phyloP scores from a whole-genome alignment of 768 basidiomycete species.

The Collybia sordida region DNA sequence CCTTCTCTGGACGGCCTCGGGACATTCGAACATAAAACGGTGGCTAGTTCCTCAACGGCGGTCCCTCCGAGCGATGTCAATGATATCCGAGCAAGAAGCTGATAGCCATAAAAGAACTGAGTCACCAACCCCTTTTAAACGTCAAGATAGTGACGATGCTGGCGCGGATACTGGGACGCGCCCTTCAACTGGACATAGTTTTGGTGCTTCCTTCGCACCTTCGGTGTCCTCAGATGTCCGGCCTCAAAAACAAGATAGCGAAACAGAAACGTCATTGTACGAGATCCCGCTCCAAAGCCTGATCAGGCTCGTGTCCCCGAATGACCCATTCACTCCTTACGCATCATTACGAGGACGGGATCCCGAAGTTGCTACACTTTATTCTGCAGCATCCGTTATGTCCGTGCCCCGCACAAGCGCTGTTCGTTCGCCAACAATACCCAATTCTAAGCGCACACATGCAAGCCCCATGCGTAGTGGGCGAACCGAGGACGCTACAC shows the following conservation, averaged over 20 bases:
- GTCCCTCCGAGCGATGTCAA: slow-evolving; percentile 29
- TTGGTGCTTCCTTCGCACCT: slow-evolving; percentile 27
- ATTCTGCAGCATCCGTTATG: slow-evolving; percentile 81
- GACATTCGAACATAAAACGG: slow-evolving; percentile 75
- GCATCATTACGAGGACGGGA: slow-evolving; percentile 48
- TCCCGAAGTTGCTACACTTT: slow-evolving; percentile 81
- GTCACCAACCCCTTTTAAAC: slow-evolving; percentile 17
- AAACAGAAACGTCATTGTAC: slow-evolving; percentile 39
- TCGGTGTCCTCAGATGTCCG: slow-evolving; percentile 34
- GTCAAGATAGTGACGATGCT: slow-evolving; percentile 8
- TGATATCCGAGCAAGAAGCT: slow-evolving; percentile 10
- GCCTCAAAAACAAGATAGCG: slow-evolving; percentile 23
- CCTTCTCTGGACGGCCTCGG: slow-evolving; percentile 88
- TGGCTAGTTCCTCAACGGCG: slow-evolving; percentile 71
- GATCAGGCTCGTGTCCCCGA: slow-evolving; percentile 65
- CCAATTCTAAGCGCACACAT: slow-evolving; percentile 26
- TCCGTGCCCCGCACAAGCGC: slow-evolving; percentile 52
- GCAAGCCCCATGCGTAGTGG: slow-evolving; percentile 31
- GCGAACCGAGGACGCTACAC: slow-evolving; percentile 35
- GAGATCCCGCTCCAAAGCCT: slow-evolving; percentile 73
- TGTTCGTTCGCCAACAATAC: slow-evolving; percentile 31
- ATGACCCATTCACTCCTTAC: slow-evolving; percentile 55
- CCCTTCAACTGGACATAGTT: slow-evolving; percentile 27
- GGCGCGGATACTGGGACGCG: slow-evolving; percentile 24
- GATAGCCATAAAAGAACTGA: slow-evolving; percentile 14